phyloP scores from a whole-genome alignment of 176 grass and related monocot genomes.

The Triticum aestivum region DNA sequence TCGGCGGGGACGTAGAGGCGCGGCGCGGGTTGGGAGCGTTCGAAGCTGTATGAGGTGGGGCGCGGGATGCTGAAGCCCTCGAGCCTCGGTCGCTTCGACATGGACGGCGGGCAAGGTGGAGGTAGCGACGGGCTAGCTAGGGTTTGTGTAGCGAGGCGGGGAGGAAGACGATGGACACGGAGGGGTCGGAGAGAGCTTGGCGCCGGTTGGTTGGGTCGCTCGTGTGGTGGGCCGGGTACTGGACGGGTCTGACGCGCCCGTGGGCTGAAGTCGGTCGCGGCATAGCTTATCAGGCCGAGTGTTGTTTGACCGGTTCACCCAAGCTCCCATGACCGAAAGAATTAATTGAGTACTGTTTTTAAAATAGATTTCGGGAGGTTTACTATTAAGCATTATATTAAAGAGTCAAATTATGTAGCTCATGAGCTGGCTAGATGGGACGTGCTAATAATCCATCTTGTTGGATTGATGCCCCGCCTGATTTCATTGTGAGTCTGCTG shows the following conservation, averaged over 20 bases:
- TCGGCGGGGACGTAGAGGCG: conserved; percentile 71
- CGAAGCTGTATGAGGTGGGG: conserved; percentile 79
- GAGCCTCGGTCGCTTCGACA: conserved; percentile 91
- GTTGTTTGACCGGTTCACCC: not conserved
- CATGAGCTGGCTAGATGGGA: too few species aligned
- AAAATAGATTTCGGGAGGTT: too few species aligned
- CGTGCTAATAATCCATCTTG: too few species aligned
- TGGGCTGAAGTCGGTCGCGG: not conserved
- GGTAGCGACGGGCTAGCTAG: not conserved
- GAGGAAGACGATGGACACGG: conserved; percentile 20
- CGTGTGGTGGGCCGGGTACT: conserved; percentile 18
- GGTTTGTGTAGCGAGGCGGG: conserved; percentile 32
- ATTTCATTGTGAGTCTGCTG: too few species aligned
- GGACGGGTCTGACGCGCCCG: not conserved
- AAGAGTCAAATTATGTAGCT: too few species aligned
- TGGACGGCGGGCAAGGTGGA: conserved; percentile 16
- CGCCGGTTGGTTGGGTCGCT: conserved; percentile 15
- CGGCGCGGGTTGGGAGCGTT: conserved; percentile 61
- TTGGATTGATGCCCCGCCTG: too few species aligned
- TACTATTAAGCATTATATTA: too few species aligned
- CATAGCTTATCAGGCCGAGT: not conserved
- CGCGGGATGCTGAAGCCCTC: conserved; percentile 86
- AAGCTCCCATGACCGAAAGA: too few species aligned
- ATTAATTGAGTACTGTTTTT: too few species aligned
- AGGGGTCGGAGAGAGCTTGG: conserved; percentile 15